Base-by-base conservation (phyloP, 768 basidiomycete species). In the Calvatia gigantea region DNA sequence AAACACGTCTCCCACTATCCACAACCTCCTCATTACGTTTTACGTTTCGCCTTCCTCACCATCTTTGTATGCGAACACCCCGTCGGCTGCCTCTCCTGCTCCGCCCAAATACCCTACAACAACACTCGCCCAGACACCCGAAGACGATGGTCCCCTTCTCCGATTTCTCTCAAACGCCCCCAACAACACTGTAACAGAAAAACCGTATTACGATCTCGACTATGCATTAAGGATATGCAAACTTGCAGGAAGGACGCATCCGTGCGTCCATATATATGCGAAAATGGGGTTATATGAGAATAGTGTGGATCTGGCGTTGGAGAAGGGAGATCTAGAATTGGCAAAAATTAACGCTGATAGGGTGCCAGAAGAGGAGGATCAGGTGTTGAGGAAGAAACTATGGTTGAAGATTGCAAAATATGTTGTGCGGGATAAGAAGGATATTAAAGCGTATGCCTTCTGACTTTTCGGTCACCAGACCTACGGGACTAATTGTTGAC, bases 341-440 rank as follows among this genome's bases (percentile, higher is more conserved):
- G 97, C 97, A 6, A 97, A 92, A 73, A 82, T 88, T 61, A 95
- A 97, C 62, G 97, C 97, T 2, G 93, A 99, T 66, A 88, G 88
- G 80, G 54, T 56, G 38, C 54, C 54, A 5, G 94, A 93, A 6
- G 92, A 91, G 61, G 94, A 94, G 57, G 95, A 98, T 64, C 84
- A 83, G 50, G 81, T 82, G 31, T 66, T 98, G 59, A 75, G 91
- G 58, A 98, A 96, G 76, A 94, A 94, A 69, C 75, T 99, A 50
- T 99, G 97, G 97, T 75, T 99, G 51, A 98, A 98, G 75, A 94
- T 98, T 62, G 97, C 97, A n/a, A 89, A 89, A 60, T 95, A 95
- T 71, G 95, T 98, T 39, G 95, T 99, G 12, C 94, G 96, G 65
- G 93, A 98, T 72, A 92, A 97, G 77, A 89, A 94, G 66, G 97